Percentiles rank a stretch among this genome's conserved stretches.
Evolutionary conservation across 2,329 filamentous ascomycete genomes (phyloP).

Genomic region (Sporothrix protearum): DNA sequence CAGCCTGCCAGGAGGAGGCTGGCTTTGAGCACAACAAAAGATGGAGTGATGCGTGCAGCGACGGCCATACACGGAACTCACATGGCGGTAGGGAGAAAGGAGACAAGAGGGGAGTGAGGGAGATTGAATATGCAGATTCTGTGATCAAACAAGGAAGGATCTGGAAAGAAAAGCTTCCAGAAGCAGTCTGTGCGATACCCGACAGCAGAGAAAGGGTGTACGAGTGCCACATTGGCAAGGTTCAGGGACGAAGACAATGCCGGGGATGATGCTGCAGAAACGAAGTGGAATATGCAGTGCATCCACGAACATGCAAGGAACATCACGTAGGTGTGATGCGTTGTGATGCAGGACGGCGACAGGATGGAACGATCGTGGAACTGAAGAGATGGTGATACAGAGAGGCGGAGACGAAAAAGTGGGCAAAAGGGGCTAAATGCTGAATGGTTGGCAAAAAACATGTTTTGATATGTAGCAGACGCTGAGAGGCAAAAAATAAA

Average conservation of each 20-base stretch:
- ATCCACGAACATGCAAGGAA: conserved; percentile 10
- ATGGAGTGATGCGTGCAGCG: conserved; percentile 9
- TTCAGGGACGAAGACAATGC: conserved; percentile 9
- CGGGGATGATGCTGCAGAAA: background rate
- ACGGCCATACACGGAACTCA: background rate
- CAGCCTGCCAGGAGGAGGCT: background rate
- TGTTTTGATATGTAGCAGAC: background rate
- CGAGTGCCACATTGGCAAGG: conserved; percentile 12
- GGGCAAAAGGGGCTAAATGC: background rate
- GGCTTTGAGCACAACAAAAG: background rate
- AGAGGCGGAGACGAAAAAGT: background rate
- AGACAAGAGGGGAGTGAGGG: background rate
- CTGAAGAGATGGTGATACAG: background rate
- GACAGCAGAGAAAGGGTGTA: background rate
- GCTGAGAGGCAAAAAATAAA: background rate
- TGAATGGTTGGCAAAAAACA: background rate
- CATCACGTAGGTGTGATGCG: conserved; percentile 12
- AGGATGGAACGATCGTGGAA: conserved; percentile 11
- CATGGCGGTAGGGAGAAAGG: background rate
- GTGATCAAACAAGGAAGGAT: conserved; percentile 8
- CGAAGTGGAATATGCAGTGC: background rate
- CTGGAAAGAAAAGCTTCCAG: conserved; percentile 7
- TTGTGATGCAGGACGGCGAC: background rate
- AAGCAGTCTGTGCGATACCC: background rate
- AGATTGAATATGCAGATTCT: background rate